Percentiles rank a stretch among this genome's conserved stretches.
Conservation (phyloP, 225 moss, liverwort and hornwort species). For the Asterella californica region DNA sequence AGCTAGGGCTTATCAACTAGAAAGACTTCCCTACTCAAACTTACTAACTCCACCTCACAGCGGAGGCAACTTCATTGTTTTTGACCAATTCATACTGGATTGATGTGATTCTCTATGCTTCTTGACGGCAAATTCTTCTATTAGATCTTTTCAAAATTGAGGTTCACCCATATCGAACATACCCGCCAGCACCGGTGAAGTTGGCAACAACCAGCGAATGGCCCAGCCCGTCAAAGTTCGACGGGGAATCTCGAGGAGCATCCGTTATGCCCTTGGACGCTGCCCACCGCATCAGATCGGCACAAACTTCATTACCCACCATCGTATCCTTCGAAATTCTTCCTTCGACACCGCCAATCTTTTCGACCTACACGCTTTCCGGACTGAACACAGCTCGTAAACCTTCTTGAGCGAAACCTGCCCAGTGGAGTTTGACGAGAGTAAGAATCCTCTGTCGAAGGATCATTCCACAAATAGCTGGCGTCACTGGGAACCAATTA, state of each 20-base stretch:
- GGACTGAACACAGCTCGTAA: not conserved
- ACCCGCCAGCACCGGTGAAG: slow-evolving; percentile 84
- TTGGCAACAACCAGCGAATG: slow-evolving; percentile 54
- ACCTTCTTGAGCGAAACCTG: not conserved
- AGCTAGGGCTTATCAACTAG: not conserved
- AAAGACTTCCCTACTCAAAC: not conserved
- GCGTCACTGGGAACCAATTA: no score
- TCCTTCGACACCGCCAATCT: not conserved
- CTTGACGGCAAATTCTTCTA: not conserved
- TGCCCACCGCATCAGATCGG: slow-evolving; percentile 67
- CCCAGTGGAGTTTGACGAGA: no score
- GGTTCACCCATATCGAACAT: slow-evolving; percentile 6
- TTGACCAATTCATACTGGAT: no score
- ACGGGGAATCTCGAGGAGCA: slow-evolving; percentile 17
- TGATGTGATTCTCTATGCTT: not conserved
- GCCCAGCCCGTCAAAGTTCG: slow-evolving; percentile 28
- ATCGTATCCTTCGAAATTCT: slow-evolving; percentile 10
- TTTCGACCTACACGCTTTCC: not conserved
- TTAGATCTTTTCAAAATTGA: not conserved
- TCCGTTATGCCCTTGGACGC: slow-evolving; percentile 55
- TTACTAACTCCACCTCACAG: not conserved
- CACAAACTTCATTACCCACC: slow-evolving; percentile 25
- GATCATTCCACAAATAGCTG: no score
- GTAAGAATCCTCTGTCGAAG: no score
- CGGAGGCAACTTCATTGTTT: no score